Conservation (phyloP, 2,329 filamentous ascomycete genomes). For the Phyllosticta citriasiana region DNA sequence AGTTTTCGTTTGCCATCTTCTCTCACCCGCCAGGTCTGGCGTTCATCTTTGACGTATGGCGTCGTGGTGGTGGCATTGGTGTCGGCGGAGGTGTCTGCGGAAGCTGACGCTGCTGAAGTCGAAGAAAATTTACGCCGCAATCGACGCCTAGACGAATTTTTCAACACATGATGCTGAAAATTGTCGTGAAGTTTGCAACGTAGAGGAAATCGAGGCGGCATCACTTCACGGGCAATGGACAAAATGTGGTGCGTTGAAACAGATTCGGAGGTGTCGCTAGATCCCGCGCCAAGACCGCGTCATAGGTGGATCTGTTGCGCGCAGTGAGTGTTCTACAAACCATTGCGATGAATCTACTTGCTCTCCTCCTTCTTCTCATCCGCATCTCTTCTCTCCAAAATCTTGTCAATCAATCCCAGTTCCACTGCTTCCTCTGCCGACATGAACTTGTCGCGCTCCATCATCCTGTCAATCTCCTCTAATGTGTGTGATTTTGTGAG, state of each 20-base stretch:
- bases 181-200: neutral
- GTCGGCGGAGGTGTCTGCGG: neutral
- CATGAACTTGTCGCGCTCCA: conserved; percentile 96
- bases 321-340: neutral
- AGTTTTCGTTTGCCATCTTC: conserved; percentile 25
- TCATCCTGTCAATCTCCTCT: conserved; percentile 81
- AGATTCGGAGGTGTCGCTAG: neutral
- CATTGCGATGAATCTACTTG: neutral
- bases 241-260: neutral
- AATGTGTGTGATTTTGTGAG: conserved; percentile 68
- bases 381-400: conserved; percentile 55
- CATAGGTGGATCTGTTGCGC: neutral
- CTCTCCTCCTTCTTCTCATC: conserved; percentile 18
- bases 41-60: conserved; percentile 11
- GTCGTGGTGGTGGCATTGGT: conserved; percentile 2
- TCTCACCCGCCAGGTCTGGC: conserved; percentile 25
- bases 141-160: neutral
- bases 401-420: conserved; percentile 85
- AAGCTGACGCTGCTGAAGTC: neutral
- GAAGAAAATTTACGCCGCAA: neutral
- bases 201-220: neutral
- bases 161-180: neutral
- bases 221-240: neutral
- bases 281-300: neutral
- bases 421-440: conserved; percentile 79